Evolutionary conservation across 495 filamentous ascomycete genomes (phyloP).

Genomic region (Clavariopsis aquatica): DNA sequence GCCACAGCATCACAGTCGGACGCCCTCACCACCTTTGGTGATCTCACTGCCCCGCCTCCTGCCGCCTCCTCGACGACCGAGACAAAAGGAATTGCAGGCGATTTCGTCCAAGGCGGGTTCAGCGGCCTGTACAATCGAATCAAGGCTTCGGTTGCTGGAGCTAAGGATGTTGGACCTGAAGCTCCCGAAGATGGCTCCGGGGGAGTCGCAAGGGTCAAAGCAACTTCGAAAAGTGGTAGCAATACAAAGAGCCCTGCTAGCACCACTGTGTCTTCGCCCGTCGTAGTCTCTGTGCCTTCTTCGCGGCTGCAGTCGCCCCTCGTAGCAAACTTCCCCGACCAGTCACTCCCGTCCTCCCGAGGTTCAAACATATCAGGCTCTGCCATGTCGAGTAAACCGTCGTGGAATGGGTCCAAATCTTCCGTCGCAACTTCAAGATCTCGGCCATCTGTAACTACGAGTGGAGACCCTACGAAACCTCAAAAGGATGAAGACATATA

Average conservation of each 20-base stretch:
- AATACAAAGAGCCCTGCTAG: constrained; percentile 28
- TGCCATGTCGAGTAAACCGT: constrained; percentile 20
- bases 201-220: constrained; percentile 34
- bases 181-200: constrained; percentile 22
- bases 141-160: constrained; percentile 72
- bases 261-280: constrained; percentile 38
- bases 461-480: constrained; percentile 10
- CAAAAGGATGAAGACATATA: constrained; percentile 13
- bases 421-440: constrained; percentile 23
- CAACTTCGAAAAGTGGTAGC: not conserved
- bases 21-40: constrained; percentile 83
- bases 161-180: constrained; percentile 52
- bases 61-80: constrained; percentile 58
- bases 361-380: constrained; percentile 30
- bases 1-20: constrained; percentile 76
- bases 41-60: constrained; percentile 68
- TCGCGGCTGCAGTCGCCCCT: constrained; percentile 39
- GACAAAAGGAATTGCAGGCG: constrained; percentile 67
- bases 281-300: constrained; percentile 35
- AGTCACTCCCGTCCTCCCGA: constrained; percentile 26
- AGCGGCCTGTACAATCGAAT: constrained; percentile 84
- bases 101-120: constrained; percentile 75
- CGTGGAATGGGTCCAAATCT: constrained; percentile 26
- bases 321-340: constrained; percentile 31
- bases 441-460: constrained; percentile 19